Conservation (phyloP, 192 early-diverging fungal species). For the Geosiphon pyriformis region DNA sequence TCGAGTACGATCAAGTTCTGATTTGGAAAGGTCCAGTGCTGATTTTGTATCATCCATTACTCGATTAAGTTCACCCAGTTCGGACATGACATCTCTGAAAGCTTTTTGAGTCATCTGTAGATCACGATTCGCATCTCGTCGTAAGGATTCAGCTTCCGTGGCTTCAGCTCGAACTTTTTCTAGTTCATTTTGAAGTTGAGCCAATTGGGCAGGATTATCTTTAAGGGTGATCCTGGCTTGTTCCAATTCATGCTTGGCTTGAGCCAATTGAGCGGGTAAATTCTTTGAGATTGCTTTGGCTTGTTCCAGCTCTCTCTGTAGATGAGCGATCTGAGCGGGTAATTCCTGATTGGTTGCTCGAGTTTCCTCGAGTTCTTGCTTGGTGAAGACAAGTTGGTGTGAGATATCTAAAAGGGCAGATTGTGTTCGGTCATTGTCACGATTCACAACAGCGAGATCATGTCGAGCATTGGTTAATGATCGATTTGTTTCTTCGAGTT, state of each 20-base stretch:
- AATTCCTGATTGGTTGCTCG: background rate
- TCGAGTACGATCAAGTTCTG: background rate
- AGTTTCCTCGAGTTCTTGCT: background rate
- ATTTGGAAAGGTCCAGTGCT: background rate
- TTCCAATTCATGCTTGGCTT: background rate
- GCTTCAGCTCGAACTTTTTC: background rate
- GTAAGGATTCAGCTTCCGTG: background rate
- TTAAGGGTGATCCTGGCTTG: background rate
- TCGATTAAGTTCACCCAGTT: background rate
- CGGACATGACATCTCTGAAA: background rate
- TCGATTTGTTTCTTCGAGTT: background rate
- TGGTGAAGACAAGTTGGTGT: background rate
- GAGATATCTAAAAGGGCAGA: background rate
- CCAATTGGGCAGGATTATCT: background rate
- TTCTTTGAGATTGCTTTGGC: background rate
- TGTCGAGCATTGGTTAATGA: background rate
- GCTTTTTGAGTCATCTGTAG: background rate
- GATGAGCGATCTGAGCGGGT: background rate
- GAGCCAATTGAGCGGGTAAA: background rate
- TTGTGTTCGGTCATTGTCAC: background rate
- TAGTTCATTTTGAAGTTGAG: background rate
- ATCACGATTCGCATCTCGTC: background rate
- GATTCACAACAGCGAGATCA: background rate
- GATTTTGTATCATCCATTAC: background rate
- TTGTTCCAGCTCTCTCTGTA: background rate